Evolutionary conservation across 208 protist genomes (phyloP).

Genomic region (Strigomonas culicis): DNA sequence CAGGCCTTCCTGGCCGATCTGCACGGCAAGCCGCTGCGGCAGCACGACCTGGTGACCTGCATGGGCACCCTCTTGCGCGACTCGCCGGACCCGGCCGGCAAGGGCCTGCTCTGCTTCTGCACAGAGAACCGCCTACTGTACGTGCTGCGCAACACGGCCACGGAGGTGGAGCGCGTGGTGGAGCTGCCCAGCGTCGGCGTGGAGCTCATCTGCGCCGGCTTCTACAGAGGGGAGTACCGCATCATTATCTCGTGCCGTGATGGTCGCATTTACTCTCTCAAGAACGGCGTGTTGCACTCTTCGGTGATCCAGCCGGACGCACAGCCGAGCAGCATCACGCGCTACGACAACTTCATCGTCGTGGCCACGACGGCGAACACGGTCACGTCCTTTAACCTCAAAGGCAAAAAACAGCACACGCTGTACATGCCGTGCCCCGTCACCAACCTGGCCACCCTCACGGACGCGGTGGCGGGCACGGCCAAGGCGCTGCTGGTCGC

Average conservation of each 20-base stretch:
- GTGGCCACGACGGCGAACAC: slow-evolving; percentile 87
- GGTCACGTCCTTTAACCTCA: slow-evolving; percentile 89
- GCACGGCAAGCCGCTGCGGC: slow-evolving; percentile 41
- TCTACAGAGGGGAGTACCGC: slow-evolving; percentile 86
- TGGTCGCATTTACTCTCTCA: slow-evolving; percentile 91
- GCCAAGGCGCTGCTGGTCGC: slow-evolving; percentile 86
- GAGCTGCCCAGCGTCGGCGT: slow-evolving; percentile 70
- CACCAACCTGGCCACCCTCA: slow-evolving; percentile 69
- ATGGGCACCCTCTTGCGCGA: slow-evolving; percentile 75
- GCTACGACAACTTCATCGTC: slow-evolving; percentile 81
- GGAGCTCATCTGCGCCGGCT: slow-evolving; percentile 64
- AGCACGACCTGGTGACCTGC: slow-evolving; percentile 83
- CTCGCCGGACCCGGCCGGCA: slow-evolving; percentile 44
- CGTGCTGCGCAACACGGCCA: slow-evolving; percentile 59
- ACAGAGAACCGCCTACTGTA: slow-evolving; percentile 86
- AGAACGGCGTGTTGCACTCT: slow-evolving; percentile 74
- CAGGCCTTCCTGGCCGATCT: slow-evolving; percentile 36
- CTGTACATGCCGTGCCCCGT: slow-evolving; percentile 71
- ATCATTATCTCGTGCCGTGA: slow-evolving; percentile 92
- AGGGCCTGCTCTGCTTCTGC: slow-evolving; percentile 87
- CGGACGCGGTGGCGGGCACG: slow-evolving; percentile 44
- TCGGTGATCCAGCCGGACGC: slow-evolving; percentile 89
- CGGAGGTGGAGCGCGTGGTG: slow-evolving; percentile 50
- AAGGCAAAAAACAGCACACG: slow-evolving; percentile 81
- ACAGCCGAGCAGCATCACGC: slow-evolving; percentile 74